Percentiles rank a stretch among this genome's conserved stretches.
Conservation (phyloP, 2,329 filamentous ascomycete species). For the Rugonectria rugulosa region DNA sequence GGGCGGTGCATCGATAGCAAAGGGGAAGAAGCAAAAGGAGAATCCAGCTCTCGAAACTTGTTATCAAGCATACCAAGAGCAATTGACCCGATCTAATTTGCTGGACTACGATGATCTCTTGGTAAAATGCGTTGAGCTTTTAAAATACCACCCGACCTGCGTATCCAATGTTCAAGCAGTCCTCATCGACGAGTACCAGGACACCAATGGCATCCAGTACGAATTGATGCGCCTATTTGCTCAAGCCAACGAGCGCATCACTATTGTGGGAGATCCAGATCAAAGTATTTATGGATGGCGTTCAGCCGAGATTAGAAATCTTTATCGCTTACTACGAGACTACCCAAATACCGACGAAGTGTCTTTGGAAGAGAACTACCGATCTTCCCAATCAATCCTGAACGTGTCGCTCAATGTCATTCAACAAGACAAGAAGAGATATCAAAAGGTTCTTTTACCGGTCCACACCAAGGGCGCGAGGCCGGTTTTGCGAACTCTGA, state of each 20-base stretch:
- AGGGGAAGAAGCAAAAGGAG: slow-evolving; percentile 46
- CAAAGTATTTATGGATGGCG: slow-evolving; percentile 98
- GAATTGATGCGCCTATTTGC: slow-evolving; percentile 92
- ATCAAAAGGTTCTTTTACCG: slow-evolving; percentile 79
- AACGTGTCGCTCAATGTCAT: slow-evolving; percentile 84
- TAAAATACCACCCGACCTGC: slow-evolving; percentile 76
- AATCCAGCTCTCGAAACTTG: slow-evolving; percentile 70
- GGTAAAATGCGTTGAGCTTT: slow-evolving; percentile 80
- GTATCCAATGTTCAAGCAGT: slow-evolving; percentile 91
- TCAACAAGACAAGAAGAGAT: slow-evolving; percentile 83
- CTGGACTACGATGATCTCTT: slow-evolving; percentile 96
- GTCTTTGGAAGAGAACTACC: slow-evolving; percentile 91
- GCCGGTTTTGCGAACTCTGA: slow-evolving; percentile 81
- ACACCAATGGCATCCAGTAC: slow-evolving; percentile 95
- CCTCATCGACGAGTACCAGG: slow-evolving; percentile 96
- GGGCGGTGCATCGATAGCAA: slow-evolving; percentile 50
- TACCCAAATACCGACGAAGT: slow-evolving; percentile 83
- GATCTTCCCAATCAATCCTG: slow-evolving; percentile 87
- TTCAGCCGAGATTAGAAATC: slow-evolving; percentile 89
- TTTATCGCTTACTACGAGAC: slow-evolving; percentile 77
- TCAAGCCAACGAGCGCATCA: slow-evolving; percentile 76
- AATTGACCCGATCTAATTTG: slow-evolving; percentile 78
- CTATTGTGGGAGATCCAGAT: slow-evolving; percentile 94
- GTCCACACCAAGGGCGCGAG: slow-evolving; percentile 81
- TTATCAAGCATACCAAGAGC: slow-evolving; percentile 79